Base-by-base conservation (phyloP, 192 early-diverging fungal genomes). In the Thamnidium elegans region DNA sequence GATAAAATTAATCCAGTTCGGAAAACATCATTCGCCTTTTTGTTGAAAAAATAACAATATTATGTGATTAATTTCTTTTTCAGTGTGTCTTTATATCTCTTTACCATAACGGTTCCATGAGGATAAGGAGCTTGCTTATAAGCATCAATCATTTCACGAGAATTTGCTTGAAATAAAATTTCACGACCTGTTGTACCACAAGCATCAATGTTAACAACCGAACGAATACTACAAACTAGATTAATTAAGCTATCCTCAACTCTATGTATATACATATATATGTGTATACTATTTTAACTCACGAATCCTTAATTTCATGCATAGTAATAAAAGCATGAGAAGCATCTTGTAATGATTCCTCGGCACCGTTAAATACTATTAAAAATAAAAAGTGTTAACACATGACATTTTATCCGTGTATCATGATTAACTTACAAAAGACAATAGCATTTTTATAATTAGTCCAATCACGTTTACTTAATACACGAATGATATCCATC, bases 161-260 rank as follows among this genome's bases (percentile, higher is more conserved):
- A 86, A 58, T 90, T 92, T 56, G 86, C 87, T 69, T 92, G 90
- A 71, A 92, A 92, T 19, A 92, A 65, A 64, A 89, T 84, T 63
- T 88, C 85, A 7, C 72, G 69, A 2, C 90, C 90, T 14, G 70
- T 74, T 4, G 84, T 80, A 26, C 90, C 90, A 71, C 85, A 87
- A 0, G 85, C 86, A 62, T 92, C 90, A n/a, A 92, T 74, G 52
- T 92, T 92, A n/a, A 92, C 76, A 4, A 92, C 85, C 1, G 84
- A 78, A 21, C 79, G 75, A 48, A 90, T 77, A 10, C 66, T 79
- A 36, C 17, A 9, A 50, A 43, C 7, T 15, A 46, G 15, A 34
- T 31, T 58, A 36, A 17, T 26, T 3, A 26, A 26, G 3, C 1
- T 26, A 26, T 58, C 32, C n/a, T 9, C 1, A 51, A 20, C 19